These are phyloP conservation scores for Phlyctochytrium planicorne DNA, from an alignment of 192 early-diverging fungal species.

Conservation along the genomic window DNA sequence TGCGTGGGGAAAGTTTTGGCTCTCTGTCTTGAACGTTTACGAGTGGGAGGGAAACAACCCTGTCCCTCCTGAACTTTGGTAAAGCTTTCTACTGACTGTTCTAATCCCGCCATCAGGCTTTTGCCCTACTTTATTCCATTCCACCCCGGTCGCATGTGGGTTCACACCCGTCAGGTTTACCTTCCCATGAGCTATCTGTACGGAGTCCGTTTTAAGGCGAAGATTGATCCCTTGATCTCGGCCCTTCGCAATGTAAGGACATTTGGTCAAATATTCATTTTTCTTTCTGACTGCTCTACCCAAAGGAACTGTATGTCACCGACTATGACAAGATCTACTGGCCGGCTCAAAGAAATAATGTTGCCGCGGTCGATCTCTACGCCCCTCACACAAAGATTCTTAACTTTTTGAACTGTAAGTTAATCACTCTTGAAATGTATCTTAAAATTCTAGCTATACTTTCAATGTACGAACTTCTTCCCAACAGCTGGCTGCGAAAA, in stretches of 20 bases:
- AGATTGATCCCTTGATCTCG: slow-evolving; percentile 66
- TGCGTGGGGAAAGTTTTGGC: slow-evolving; percentile 99
- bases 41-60: slow-evolving; percentile 97
- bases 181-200: slow-evolving; percentile 96
- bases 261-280: no score
- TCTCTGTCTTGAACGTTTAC: slow-evolving; percentile 84
- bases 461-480: slow-evolving; percentile 74
- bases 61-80: slow-evolving; percentile 92
- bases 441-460: slow-evolving; percentile 30
- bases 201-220: slow-evolving; percentile 59
- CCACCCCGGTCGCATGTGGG: slow-evolving; percentile 91
- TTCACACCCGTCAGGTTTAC: slow-evolving; percentile 89
- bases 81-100: background rate
- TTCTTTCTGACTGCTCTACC: slow-evolving; percentile 9
- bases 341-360: slow-evolving; percentile 76
- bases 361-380: slow-evolving; percentile 78
- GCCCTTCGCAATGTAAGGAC: slow-evolving; percentile 63
- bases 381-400: slow-evolving; percentile 78
- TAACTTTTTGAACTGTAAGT: slow-evolving; percentile 68
- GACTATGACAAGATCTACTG: slow-evolving; percentile 87
- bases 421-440: slow-evolving; percentile 23
- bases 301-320: slow-evolving; percentile 83
- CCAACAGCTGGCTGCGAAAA: slow-evolving; percentile 52
- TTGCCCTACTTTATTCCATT: slow-evolving; percentile 80
- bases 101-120: no score